A percentile compares a stretch with the other conserved stretches of the same genome.
These are phyloP conservation scores for Chaetomium sp. DNA, from an alignment of 2,329 filamentous ascomycete species.

Conservation along the genomic window DNA sequence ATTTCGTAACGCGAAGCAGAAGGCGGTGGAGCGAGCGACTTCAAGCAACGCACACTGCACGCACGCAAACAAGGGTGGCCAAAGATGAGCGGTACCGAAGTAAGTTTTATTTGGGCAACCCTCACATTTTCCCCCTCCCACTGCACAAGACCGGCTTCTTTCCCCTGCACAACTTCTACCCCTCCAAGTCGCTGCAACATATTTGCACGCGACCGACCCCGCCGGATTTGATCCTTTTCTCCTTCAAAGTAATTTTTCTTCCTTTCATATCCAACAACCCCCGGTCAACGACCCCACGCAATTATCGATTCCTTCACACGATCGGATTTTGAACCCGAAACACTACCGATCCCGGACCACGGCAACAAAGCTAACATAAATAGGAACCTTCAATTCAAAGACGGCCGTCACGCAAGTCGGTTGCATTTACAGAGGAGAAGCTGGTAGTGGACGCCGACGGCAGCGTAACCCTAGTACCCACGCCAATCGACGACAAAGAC, in stretches of 20 bases:
- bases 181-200: conserved; percentile 13
- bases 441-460: conserved; percentile 87
- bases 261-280: no score
- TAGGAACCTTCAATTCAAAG: conserved; percentile 32
- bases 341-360: not conserved
- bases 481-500: conserved; percentile 65
- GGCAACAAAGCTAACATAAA: conserved; percentile 18
- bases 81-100: conserved; percentile 30
- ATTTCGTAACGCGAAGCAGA: conserved; percentile 2
- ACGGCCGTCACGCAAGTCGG: conserved; percentile 67
- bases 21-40: conserved; percentile 18
- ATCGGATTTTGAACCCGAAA: conserved; percentile 4
- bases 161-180: conserved; percentile 8
- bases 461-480: conserved; percentile 69
- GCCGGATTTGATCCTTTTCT: not conserved
- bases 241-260: conserved; percentile 7
- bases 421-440: conserved; percentile 84
- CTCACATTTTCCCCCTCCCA: conserved; percentile 12
- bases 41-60: conserved; percentile 1
- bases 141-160: conserved; percentile 1
- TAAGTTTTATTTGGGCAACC: conserved; percentile 25
- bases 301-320: conserved; percentile 4
- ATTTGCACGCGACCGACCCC: not conserved
- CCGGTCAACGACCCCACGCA: not conserved
- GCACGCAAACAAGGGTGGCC: conserved; percentile 10